phyloP scores from a whole-genome alignment of 176 grass and related monocot genomes.

The Alopecurus myosuroides region DNA sequence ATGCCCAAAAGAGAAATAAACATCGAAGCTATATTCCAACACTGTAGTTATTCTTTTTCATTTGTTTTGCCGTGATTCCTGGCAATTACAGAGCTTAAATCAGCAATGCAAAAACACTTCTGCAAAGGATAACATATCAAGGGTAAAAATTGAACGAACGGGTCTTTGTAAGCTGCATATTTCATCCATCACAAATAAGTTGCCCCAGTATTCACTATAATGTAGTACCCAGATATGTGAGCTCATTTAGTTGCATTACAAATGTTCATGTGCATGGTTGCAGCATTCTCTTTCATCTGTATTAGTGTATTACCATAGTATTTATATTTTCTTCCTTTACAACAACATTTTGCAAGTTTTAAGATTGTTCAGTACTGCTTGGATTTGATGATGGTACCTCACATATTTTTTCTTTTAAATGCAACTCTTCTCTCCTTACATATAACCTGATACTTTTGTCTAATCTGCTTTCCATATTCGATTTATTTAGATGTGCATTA shows the following conservation, averaged over 20 bases:
- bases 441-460: not conserved
- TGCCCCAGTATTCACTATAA: not conserved
- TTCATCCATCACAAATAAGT: not conserved
- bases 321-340: not conserved
- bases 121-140: not conserved
- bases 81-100: not conserved
- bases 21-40: not conserved
- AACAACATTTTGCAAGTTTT: not conserved
- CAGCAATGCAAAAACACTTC: not conserved
- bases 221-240: not conserved
- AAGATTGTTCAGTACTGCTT: not conserved
- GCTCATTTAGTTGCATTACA: not conserved
- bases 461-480: conserved; percentile 6
- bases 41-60: not conserved
- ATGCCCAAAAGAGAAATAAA: not conserved
- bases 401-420: not conserved
- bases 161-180: not conserved
- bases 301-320: not conserved
- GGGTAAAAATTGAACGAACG: not conserved
- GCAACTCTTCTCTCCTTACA: not conserved
- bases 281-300: not conserved
- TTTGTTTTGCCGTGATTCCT: not conserved
- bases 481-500: conserved; percentile 13
- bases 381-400: not conserved
- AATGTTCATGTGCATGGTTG: conserved; percentile 6